phyloP scores from a whole-genome alignment of 208 protist genomes.

The Phytomonas sp. region DNA sequence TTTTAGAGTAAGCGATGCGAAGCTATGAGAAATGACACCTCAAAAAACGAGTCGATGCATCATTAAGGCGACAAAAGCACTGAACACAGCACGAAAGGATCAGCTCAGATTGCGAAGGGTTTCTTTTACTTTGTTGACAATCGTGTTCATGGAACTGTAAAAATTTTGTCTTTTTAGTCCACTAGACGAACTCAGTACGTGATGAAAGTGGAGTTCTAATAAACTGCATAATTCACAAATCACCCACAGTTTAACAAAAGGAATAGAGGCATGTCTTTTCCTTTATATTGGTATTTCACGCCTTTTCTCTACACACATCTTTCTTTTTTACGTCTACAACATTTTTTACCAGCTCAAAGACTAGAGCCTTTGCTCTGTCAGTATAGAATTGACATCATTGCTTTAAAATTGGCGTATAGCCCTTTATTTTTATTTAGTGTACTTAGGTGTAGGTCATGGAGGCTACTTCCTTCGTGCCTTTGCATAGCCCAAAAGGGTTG shows the following conservation, averaged over 20 bases:
- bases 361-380: neutral
- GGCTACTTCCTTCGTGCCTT: neutral
- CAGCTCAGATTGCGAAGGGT: neutral
- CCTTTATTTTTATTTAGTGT: neutral
- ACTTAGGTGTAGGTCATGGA: neutral
- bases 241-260: neutral
- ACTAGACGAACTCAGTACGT: neutral
- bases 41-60: neutral
- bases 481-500: neutral
- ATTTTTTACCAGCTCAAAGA: neutral
- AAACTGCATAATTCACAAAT: neutral
- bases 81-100: neutral
- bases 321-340: neutral
- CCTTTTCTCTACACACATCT: neutral
- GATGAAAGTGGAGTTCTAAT: neutral
- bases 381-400: constrained; percentile 22
- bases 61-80: neutral
- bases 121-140: neutral
- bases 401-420: no score
- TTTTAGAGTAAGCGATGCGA: neutral
- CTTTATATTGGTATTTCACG: neutral
- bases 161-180: neutral
- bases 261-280: neutral
- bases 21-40: neutral
- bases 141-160: neutral